Evolutionary conservation across 345 rosid genomes (phyloP).

Genomic region (Garcia nutans): DNA sequence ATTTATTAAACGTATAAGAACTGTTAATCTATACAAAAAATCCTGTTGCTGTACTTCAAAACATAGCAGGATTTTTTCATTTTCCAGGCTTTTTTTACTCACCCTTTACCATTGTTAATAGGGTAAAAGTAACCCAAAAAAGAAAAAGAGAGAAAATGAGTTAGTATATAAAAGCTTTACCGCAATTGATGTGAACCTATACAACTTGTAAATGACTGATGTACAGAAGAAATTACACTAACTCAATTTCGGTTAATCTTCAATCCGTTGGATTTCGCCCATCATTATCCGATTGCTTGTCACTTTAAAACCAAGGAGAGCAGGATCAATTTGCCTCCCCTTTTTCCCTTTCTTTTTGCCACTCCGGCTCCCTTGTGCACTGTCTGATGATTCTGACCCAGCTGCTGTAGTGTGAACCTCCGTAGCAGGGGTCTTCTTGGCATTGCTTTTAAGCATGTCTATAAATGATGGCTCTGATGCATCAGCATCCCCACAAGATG

Average conservation of each 20-base stretch:
- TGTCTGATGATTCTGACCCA: slow-evolving; percentile 26
- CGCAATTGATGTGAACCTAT: slow-evolving; percentile 24
- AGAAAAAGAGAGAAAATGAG: neutral
- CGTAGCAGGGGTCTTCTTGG: slow-evolving; percentile 25
- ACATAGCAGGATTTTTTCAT: neutral
- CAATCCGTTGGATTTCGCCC: slow-evolving; percentile 30
- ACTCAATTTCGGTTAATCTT: slow-evolving; percentile 38
- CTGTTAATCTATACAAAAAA: slow-evolving; percentile 24
- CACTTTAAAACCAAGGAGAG: slow-evolving; percentile 34
- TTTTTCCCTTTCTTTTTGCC: slow-evolving; percentile 41
- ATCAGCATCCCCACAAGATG: slow-evolving; percentile 49
- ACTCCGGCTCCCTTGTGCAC: slow-evolving; percentile 29
- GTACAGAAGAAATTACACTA: slow-evolving; percentile 13
- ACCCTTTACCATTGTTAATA: neutral
- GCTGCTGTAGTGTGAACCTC: slow-evolving; percentile 18
- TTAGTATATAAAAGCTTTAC: slow-evolving; percentile 3
- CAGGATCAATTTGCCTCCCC: slow-evolving; percentile 34
- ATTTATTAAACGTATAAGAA: neutral
- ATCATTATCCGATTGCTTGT: slow-evolving; percentile 31
- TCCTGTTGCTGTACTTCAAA: neutral
- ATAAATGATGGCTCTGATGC: slow-evolving; percentile 68
- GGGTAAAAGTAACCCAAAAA: no score
- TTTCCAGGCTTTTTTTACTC: neutral
- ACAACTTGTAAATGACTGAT: slow-evolving; percentile 25
- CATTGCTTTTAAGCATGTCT: slow-evolving; percentile 64